These are phyloP conservation scores for Solanum infundibuliforme DNA, from an alignment of 257 asterid genomes.

Conservation along the genomic window DNA sequence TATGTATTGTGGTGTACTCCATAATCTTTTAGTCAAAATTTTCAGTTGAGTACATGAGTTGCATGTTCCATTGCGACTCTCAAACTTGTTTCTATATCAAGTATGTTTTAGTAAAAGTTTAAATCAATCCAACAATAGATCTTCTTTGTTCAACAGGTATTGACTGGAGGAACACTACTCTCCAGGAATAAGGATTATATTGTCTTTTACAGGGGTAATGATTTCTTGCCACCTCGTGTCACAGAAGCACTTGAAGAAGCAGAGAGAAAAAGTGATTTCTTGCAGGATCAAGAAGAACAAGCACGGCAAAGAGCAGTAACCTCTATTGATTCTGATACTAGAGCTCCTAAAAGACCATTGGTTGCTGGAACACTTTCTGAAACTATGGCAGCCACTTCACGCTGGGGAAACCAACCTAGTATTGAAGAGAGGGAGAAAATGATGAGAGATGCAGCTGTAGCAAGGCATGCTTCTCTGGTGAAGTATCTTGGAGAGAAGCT, in stretches of 20 bases:
- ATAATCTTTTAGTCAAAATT: neutral
- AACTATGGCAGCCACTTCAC: slow-evolving; percentile 77
- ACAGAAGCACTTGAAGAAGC: slow-evolving; percentile 49
- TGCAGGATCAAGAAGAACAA: slow-evolving; percentile 74
- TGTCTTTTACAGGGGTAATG: slow-evolving; percentile 85
- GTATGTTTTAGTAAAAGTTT: neutral
- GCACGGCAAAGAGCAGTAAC: slow-evolving; percentile 58
- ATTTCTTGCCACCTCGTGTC: slow-evolving; percentile 63
- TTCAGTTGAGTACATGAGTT: neutral
- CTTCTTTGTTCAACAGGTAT: slow-evolving; percentile 33
- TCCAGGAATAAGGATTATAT: slow-evolving; percentile 91
- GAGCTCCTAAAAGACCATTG: slow-evolving; percentile 32
- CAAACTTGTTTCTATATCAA: neutral
- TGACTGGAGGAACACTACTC: slow-evolving; percentile 86
- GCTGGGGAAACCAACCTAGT: slow-evolving; percentile 53
- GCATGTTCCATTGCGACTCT: neutral
- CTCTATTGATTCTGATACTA: slow-evolving; percentile 20
- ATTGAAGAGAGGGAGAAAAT: slow-evolving; percentile 51
- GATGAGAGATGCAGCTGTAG: slow-evolving; percentile 59
- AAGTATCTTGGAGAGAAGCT: slow-evolving; percentile 57
- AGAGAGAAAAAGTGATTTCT: slow-evolving; percentile 35
- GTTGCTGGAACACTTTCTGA: slow-evolving; percentile 97
- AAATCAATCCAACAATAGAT: neutral
- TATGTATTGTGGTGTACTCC: neutral
- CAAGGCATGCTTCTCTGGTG: slow-evolving; percentile 51